phyloP scores from a whole-genome alignment of 805 yeast genomes.

The Saccharomyces jurei region DNA sequence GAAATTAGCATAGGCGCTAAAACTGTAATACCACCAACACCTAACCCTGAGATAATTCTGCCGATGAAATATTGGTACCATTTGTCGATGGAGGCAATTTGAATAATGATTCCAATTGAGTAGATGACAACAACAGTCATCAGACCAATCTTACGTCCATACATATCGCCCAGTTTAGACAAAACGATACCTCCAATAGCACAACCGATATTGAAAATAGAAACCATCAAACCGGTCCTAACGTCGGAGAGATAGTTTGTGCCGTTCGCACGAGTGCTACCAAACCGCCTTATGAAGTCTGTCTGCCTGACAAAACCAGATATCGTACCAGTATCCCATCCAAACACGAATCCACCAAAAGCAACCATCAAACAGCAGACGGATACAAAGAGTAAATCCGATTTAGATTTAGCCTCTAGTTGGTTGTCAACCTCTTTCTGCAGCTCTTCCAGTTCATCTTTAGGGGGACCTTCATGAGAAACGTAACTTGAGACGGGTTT shows the following conservation, averaged over 20 bases:
- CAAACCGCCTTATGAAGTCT: constrained; percentile 51
- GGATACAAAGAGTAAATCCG: constrained; percentile 25
- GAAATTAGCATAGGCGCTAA: constrained; percentile 66
- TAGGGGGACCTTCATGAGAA: background rate
- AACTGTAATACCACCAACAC: constrained; percentile 72
- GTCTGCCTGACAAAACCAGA: constrained; percentile 57
- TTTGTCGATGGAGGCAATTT: constrained; percentile 42
- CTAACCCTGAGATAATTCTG: constrained; percentile 60
- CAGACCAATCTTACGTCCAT: constrained; percentile 58
- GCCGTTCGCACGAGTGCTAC: constrained; percentile 37
- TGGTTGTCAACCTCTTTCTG: constrained; percentile 9
- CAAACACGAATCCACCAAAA: constrained; percentile 71
- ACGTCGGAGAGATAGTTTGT: constrained; percentile 40
- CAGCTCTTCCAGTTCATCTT: constrained; percentile 8
- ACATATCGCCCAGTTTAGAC: constrained; percentile 49
- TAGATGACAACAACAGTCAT: constrained; percentile 53
- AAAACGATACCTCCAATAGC: constrained; percentile 60
- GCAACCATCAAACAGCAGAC: constrained; percentile 42
- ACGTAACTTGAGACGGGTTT: background rate
- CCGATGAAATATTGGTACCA: constrained; percentile 72
- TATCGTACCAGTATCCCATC: constrained; percentile 65
- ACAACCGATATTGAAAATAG: constrained; percentile 65
- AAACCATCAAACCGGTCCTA: constrained; percentile 48
- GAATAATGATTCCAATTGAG: constrained; percentile 58
- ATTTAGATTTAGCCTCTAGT: constrained; percentile 19